Evolutionary conservation across 2,329 filamentous ascomycete genomes (phyloP).

Genomic region (Epichloe baconii): DNA sequence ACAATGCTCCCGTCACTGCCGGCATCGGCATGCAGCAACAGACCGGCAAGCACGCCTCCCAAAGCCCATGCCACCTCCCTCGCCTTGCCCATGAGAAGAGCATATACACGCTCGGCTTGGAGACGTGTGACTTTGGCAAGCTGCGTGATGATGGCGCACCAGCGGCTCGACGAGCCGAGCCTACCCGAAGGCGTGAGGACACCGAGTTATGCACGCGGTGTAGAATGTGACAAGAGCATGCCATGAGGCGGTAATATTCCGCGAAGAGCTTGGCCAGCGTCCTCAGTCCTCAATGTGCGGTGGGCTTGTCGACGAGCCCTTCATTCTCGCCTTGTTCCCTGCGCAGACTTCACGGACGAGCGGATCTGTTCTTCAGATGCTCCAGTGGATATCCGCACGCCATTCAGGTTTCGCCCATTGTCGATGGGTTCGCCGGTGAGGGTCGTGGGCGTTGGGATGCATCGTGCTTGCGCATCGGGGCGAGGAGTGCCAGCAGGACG

Average conservation of each 20-base stretch:
- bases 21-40: slow-evolving; percentile 24
- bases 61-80: slow-evolving; percentile 30
- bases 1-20: too few species aligned
- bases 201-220: slow-evolving; percentile 36
- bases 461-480: too few species aligned
- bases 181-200: slow-evolving; percentile 20
- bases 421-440: too few species aligned
- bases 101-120: slow-evolving; percentile 34
- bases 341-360: too few species aligned
- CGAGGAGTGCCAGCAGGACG: too few species aligned
- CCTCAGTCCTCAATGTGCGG: slow-evolving; percentile 42
- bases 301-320: slow-evolving; percentile 36
- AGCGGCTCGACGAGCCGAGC: slow-evolving; percentile 25
- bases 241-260: slow-evolving; percentile 38
- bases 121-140: slow-evolving; percentile 45
- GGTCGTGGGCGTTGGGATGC: too few species aligned
- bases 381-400: too few species aligned
- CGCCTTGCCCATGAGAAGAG: slow-evolving; percentile 35
- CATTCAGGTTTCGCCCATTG: too few species aligned
- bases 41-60: slow-evolving; percentile 29
- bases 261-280: slow-evolving; percentile 38
- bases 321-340: slow-evolving; percentile 14
- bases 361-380: too few species aligned
- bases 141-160: slow-evolving; percentile 43
- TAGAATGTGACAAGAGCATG: slow-evolving; percentile 39